phyloP scores from a whole-genome alignment of 805 yeast genomes.

The Yamadazyma nakazawae region DNA sequence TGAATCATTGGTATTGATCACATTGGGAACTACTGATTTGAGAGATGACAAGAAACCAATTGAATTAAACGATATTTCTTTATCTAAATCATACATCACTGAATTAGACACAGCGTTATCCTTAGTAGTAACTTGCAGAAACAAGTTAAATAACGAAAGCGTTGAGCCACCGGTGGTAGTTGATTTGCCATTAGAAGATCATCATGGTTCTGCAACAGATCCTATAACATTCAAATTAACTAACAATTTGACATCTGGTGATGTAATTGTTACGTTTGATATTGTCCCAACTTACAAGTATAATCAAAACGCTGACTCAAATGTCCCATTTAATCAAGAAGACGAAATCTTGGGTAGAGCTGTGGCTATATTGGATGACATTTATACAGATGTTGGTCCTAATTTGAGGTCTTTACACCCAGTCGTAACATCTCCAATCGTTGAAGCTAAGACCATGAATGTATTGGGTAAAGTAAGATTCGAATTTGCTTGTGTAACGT shows the following conservation, averaged over 20 bases:
- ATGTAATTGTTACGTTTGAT: constrained; percentile 70
- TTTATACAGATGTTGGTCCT: constrained; percentile 64
- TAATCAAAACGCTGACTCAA: constrained; percentile 7
- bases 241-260: constrained; percentile 42
- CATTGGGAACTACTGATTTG: constrained; percentile 82
- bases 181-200: constrained; percentile 83
- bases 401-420: constrained; percentile 65
- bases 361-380: constrained; percentile 64
- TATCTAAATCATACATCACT: constrained; percentile 66
- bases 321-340: constrained; percentile 16
- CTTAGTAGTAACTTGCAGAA: constrained; percentile 51
- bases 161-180: constrained; percentile 58
- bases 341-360: constrained; percentile 68
- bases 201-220: constrained; percentile 61
- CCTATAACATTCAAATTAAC: constrained; percentile 71
- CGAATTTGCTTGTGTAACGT: constrained; percentile 66
- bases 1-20: constrained; percentile 72
- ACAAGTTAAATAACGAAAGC: constrained; percentile 23
- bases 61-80: constrained; percentile 69
- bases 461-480: constrained; percentile 75
- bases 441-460: constrained; percentile 68
- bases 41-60: constrained; percentile 59
- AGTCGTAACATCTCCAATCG: constrained; percentile 66
- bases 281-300: constrained; percentile 83
- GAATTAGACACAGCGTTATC: constrained; percentile 88